Base-by-base conservation (phyloP, 495 filamentous ascomycete genomes). In the Lindgomyces ingoldianus region DNA sequence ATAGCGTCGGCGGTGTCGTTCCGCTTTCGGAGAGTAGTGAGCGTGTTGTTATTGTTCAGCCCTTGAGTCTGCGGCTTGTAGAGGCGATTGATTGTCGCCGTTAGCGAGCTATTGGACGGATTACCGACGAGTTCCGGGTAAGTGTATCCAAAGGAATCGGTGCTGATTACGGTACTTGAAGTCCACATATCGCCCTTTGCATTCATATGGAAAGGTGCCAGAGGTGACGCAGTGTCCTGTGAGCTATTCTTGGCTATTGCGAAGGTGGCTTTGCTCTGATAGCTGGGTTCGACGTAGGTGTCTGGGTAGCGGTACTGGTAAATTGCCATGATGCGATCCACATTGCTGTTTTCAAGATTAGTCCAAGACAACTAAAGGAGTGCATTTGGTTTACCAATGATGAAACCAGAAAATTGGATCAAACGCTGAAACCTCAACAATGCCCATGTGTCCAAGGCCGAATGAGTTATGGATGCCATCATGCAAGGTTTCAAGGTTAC, bases 121-220 rank as follows among this genome's bases (percentile, higher is more conserved):
- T 65, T 59, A 49, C 76, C 74, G 12, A 71, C 56, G 16, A 81
- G 67, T 65, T 83, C 81, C 0, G 81, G 80, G 64, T 83, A 83
- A 11, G 77, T 79, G 66, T 81, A 78, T 19, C 80, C 81, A 42
- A 81, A 78, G 18, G 42, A 67, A n/a, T 66, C 65, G n/a, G n/a
- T n/a, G n/a, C 18, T 67, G 61, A 9, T 70, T 64, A 18, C 75
- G 67, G n/a, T 58, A 66, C 1, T 51, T 8, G 76, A 72, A n/a
- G 51, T 72, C 70, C 73, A 77, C 29, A 64, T 69, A 46, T 71
- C 69, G 12, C 63, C 63, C 3, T 45, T 54, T n/a, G 70, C 44
- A 30, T 78, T 73, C 45, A 67, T 69, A 51, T 74, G 77, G 64
- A 79, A 79, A 10, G 77, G 77, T 21, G 46, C 30, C 4, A 66